Evolutionary conservation across 2,329 filamentous ascomycete species (phyloP).

Genomic region (Aspergillus uvarum): DNA sequence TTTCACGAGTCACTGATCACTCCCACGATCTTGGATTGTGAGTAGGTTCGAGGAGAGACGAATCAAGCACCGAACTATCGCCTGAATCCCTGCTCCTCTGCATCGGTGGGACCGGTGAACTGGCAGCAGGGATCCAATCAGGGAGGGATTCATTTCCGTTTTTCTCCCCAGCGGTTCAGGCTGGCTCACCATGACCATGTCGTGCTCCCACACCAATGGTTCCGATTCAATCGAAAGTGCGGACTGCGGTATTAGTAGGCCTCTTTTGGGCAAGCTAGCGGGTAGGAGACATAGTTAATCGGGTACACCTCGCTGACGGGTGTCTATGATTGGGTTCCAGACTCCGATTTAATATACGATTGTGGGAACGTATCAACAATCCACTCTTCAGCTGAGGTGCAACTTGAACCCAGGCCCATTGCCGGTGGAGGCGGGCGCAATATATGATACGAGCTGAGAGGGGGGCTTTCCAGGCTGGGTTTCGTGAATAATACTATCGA

Average conservation of each 20-base stretch:
- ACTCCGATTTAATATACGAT: not conserved
- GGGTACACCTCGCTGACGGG: not conserved
- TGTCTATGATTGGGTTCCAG: constrained; percentile 4
- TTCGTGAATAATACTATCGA: not conserved
- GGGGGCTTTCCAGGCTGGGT: no score
- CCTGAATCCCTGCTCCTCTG: not conserved
- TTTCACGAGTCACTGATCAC: not conserved
- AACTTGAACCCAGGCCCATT: not conserved
- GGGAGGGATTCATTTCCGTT: not conserved
- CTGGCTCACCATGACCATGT: not conserved
- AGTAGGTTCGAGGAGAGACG: not conserved
- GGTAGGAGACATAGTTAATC: constrained; percentile 3
- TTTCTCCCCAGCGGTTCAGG: not conserved
- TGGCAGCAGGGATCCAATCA: not conserved
- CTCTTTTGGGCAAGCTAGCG: not conserved
- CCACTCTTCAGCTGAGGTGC: not conserved
- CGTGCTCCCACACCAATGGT: not conserved
- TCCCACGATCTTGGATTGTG: not conserved
- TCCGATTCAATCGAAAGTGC: not conserved
- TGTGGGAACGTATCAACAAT: not conserved
- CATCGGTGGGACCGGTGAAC: not conserved
- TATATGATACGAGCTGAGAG: not conserved
- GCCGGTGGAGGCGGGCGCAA: not conserved
- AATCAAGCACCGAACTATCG: not conserved
- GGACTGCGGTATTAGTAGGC: no score